Evolutionary conservation across 345 rosid genomes (phyloP).

Genomic region (Moricandia moricandioides): DNA sequence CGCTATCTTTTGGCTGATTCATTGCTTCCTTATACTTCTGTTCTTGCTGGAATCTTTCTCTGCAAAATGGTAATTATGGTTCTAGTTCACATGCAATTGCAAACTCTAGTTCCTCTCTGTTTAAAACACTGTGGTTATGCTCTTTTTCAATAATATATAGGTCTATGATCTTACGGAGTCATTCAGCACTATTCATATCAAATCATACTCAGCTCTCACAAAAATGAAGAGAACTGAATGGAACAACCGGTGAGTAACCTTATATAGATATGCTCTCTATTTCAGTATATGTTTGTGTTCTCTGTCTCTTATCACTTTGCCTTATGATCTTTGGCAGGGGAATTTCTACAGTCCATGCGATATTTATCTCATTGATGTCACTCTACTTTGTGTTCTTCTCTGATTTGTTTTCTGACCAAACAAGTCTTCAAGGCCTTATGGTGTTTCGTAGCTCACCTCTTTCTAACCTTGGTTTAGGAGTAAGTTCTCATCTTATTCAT

Average conservation of each 20-base stretch:
- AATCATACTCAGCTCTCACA: slow-evolving; percentile 55
- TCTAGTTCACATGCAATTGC: neutral
- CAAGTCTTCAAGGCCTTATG: slow-evolving; percentile 38
- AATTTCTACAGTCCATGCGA: slow-evolving; percentile 75
- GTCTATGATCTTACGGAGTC: slow-evolving; percentile 63
- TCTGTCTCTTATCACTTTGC: slow-evolving; percentile 1
- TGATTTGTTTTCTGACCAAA: slow-evolving; percentile 61
- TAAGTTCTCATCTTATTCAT: slow-evolving; percentile 29
- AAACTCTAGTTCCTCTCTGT: neutral
- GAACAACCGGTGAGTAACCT: slow-evolving; percentile 66
- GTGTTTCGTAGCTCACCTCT: slow-evolving; percentile 63
- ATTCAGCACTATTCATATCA: slow-evolving; percentile 58
- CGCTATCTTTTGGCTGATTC: slow-evolving; percentile 62
- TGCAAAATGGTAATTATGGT: slow-evolving; percentile 70
- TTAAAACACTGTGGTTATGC: neutral
- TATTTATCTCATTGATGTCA: slow-evolving; percentile 55
- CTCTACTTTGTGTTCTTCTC: slow-evolving; percentile 76
- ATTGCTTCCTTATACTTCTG: slow-evolving; percentile 69
- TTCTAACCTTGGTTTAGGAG: slow-evolving; percentile 75
- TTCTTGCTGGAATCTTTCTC: slow-evolving; percentile 66
- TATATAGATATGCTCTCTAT: neutral
- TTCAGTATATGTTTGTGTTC: neutral
- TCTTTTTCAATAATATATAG: slow-evolving; percentile 34
- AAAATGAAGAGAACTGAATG: slow-evolving; percentile 68
- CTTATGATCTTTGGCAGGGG: slow-evolving; percentile 49